phyloP scores from a whole-genome alignment of 1,139 yeast species.

The Spathaspora jeffriesii region DNA sequence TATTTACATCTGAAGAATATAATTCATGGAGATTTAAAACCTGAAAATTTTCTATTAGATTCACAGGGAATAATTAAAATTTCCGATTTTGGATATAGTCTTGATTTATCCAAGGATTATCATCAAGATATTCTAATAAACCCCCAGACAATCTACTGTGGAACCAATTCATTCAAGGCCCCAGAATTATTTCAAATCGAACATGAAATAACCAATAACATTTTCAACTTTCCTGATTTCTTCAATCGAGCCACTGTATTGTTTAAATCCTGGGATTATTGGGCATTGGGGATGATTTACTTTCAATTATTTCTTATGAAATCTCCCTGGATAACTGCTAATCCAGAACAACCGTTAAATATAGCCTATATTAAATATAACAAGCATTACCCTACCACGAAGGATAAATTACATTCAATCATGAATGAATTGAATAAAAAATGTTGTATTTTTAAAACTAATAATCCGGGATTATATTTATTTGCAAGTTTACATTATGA shows the following conservation, averaged over 20 bases:
- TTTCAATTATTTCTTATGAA: conserved; percentile 44
- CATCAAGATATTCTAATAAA: conserved; percentile 18
- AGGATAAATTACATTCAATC: conserved; percentile 16
- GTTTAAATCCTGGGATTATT: conserved; percentile 35
- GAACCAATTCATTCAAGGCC: conserved; percentile 57
- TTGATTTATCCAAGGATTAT: conserved; percentile 26
- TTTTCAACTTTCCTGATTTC: conserved; percentile 8
- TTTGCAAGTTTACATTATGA: conserved; percentile 43
- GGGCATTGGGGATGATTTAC: conserved; percentile 55
- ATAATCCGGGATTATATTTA: conserved; percentile 33
- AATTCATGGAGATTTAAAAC: conserved; percentile 56
- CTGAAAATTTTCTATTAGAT: conserved; percentile 54
- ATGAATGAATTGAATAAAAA: conserved; percentile 25
- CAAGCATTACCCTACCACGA: conserved; percentile 21
- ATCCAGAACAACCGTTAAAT: conserved; percentile 19
- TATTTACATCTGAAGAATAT: conserved; percentile 44
- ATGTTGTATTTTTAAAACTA: conserved; percentile 10
- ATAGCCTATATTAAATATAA: conserved; percentile 24
- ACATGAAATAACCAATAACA: conserved; percentile 9
- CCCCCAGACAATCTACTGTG: conserved; percentile 35
- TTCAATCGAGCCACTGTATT: conserved; percentile 7
- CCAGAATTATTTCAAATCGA: conserved; percentile 49
- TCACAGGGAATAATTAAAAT: conserved; percentile 44
- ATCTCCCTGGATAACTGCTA: conserved; percentile 50
- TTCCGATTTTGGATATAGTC: conserved; percentile 54